Evolutionary conservation across 2,329 filamentous ascomycete genomes (phyloP), one percentile per base, ranked within the genome.

Genomic region (Zalaria sp.): DNA sequence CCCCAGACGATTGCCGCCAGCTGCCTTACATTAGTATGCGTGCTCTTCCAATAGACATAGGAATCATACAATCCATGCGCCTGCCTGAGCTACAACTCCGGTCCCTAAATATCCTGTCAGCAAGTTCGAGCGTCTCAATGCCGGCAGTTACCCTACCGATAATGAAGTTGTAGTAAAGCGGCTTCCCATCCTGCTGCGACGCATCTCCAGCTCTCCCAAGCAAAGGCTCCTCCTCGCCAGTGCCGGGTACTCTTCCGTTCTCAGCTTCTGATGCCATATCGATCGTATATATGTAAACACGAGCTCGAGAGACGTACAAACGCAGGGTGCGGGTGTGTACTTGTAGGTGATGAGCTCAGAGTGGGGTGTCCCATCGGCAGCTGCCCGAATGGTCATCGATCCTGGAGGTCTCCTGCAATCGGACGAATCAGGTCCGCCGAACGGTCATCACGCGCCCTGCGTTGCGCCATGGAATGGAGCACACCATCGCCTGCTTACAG

Each of bases 1-100:
- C 76, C 75, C 85, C 86, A 94, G 49, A 93, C 71, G 43, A 89
- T 75, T 31, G 76, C 75, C 38, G 78, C 67, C 47, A 95, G 74
- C 72, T 76, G 47, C 18, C 18, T 18, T 31, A 32, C 11, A 37
- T 27, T 7, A 27, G 44, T 53, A 38, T 56, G 46, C 44, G 37
- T 35, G 28, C 40, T 8, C 39, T 11, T 6, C 27, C 27, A n/a
- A 5, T 8, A 34, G 27, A 25, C 28, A 31, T 31, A 27, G n/a
- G 10, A 31, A 38, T 8, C 36, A 54, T 57, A 76, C 72, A 48
- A 94, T 74, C 63, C 85, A 66, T 42, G 80, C 75, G 43, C 86
- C 89, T 35, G 75, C 72, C 63, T 95, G 87, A 34, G 86, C 83
- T 46, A 95, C 63, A 46, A 81, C 71, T 43, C 77, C 89, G 10